Conservation (phyloP, 2,329 filamentous ascomycete genomes). For the Parafenestella ontariensis region DNA sequence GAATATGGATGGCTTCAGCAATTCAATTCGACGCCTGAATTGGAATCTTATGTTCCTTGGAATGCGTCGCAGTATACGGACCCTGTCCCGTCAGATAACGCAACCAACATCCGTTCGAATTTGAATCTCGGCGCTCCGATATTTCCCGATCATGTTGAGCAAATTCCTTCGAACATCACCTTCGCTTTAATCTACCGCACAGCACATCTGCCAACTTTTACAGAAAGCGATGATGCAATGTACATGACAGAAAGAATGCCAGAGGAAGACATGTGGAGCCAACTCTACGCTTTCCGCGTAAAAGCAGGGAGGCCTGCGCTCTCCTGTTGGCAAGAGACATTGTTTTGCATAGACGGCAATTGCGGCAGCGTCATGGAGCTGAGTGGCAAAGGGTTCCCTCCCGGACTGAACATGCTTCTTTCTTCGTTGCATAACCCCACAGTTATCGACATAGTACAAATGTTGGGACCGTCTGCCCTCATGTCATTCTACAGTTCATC, state of each 20-base stretch:
- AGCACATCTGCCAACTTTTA: background rate
- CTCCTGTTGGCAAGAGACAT: slow-evolving; percentile 2
- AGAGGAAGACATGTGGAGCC: background rate
- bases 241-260: slow-evolving; percentile 2
- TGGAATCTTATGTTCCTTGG: background rate
- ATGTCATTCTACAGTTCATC: slow-evolving; percentile 1
- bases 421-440: background rate
- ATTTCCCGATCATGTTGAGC: background rate
- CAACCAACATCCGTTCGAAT: background rate
- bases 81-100: background rate
- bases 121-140: background rate
- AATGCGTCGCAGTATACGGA: background rate
- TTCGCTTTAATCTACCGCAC: background rate
- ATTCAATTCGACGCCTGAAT: background rate
- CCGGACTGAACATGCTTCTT: background rate
- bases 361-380: background rate
- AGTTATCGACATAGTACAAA: background rate
- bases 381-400: background rate
- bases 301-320: background rate
- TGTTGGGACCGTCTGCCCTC: background rate
- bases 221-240: slow-evolving; percentile 1
- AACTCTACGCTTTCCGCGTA: background rate
- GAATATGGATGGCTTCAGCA: background rate
- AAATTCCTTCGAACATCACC: background rate
- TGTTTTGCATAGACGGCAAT: background rate